phyloP scores from a whole-genome alignment of 2,329 filamentous ascomycete genomes.

The Fusarium subglutinans region DNA sequence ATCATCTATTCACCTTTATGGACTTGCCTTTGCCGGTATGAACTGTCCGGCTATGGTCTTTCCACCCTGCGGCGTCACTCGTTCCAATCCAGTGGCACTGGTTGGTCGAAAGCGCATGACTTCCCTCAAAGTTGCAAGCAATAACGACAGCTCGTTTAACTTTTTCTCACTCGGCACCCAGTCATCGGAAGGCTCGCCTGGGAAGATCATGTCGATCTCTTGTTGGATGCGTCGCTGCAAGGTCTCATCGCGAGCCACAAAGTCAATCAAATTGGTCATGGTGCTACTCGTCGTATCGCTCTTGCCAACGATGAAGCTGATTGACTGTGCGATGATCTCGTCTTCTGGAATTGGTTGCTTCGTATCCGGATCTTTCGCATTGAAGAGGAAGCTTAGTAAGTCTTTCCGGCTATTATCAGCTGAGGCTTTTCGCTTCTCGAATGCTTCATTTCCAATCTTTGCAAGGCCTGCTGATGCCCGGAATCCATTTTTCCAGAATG shows the following conservation, averaged over 20 bases:
- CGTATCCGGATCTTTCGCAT: not conserved
- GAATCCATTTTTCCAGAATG: not conserved
- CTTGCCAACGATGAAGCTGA: not conserved
- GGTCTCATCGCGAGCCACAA: not conserved
- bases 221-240: not conserved
- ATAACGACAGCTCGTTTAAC: not conserved
- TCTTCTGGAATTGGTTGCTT: not conserved
- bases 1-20: rapidly evolving
- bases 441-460: not conserved
- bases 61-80: not conserved
- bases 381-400: not conserved
- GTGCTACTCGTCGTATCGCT: not conserved
- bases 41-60: not conserved
- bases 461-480: not conserved
- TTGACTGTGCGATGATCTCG: not conserved
- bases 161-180: not conserved
- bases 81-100: not conserved
- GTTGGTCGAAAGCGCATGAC: not conserved
- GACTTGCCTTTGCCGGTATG: not conserved
- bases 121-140: not conserved
- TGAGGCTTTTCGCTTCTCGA: not conserved
- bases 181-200: not conserved
- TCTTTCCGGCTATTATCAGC: not conserved
- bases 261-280: not conserved
- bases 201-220: not conserved